Evolutionary conservation across 2,329 filamentous ascomycete species (phyloP), one percentile per base, ranked within the genome.

Genomic region (Ophiostoma montium): DNA sequence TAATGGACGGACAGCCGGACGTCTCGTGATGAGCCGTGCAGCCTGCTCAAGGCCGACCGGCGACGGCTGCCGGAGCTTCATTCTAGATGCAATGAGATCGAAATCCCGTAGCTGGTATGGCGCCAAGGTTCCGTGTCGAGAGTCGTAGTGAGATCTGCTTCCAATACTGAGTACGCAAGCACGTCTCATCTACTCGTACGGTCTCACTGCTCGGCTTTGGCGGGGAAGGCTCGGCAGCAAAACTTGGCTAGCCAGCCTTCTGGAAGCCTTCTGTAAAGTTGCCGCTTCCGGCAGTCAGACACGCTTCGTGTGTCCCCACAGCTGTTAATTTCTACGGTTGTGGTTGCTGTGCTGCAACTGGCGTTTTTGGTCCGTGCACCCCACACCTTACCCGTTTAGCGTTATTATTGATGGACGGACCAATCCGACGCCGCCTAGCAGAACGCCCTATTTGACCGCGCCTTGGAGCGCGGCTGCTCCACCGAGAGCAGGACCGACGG

Each of bases 331-430:
- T 32, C 35, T n/a, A 10, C 19, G 39, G 30, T 21, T 33, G 44
- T 51, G 50, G 53, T 54, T 55, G 53, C 55, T 53, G 43, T 55
- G 53, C 48, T 47, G 50, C 48, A 44, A 53, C 48, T 52, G 50
- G 50, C 55, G 52, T 56, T 32, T 15, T 23, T 52, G 55, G 55
- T 47, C 55, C 51, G 55, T 56, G 55, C 55, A 45, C 50, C 19
- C 35, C 48, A 48, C 23, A 50, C 52, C 51, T 56, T 54, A 56
- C 55, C 55, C 31, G 21, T 32, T 31, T 50, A 55, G 50, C 50
- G 52, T 55, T 55, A 53, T 56, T 57, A 53, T 55, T 55, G 54
- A 56, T 18, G 51, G 52, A 47, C 50, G 50, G 53, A 51, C 54
- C 53, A 57, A 56, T 57, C 52, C 54, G 49, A 46, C 33, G 49